Evolutionary conservation across 1,284 basidiomycete species (phyloP), one percentile per base, ranked within the genome.

Genomic region (Vanrija sp.): DNA sequence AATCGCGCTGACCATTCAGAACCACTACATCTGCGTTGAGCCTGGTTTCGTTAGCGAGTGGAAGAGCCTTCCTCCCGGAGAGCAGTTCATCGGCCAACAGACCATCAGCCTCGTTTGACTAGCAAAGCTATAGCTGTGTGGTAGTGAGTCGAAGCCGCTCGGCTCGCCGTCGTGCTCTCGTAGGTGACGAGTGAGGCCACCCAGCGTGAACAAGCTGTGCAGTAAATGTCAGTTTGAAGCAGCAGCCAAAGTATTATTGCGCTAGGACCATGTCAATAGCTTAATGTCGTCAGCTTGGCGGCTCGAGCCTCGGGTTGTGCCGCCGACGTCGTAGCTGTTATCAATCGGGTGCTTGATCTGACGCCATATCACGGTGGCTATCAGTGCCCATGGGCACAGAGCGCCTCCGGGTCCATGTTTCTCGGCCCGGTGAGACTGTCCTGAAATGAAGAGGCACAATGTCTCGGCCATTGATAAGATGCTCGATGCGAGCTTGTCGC

Each of bases 1-100:
- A 18, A 23, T 5, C 21, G 21, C 6, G 42, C 48, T 56, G 47
- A 66, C 43, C 16, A 14, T 25, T 16, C 54, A 91, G 89, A 83
- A 89, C 62, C 81, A 77, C 54, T 93, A 84, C 67, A 81, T 92
- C 38, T 93, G 91, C 63, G 84, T 92, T 49, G 91, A 95, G 75
- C 91, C 91, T 9, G 91, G 91, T 21, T 82, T 82, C 72, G 91
- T 91, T 3, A 63, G 64, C 34, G 72, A 74, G 40, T 76, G 72
- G 65, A 74, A 75, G 61, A 58, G 61, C 0, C 64, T 91, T 21
- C 79, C 79, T 42, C 79, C 85, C 2, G 86, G 85, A 18, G 77
- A 83, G 68, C 83, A 81, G 43, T 92, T 89, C 86, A 76, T 83
- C 38, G 89, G 88, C 2, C 83, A 85, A 62, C 90, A 93, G 68